Conservation (phyloP, 2,329 filamentous ascomycete species). For the Fusarium sp. region DNA sequence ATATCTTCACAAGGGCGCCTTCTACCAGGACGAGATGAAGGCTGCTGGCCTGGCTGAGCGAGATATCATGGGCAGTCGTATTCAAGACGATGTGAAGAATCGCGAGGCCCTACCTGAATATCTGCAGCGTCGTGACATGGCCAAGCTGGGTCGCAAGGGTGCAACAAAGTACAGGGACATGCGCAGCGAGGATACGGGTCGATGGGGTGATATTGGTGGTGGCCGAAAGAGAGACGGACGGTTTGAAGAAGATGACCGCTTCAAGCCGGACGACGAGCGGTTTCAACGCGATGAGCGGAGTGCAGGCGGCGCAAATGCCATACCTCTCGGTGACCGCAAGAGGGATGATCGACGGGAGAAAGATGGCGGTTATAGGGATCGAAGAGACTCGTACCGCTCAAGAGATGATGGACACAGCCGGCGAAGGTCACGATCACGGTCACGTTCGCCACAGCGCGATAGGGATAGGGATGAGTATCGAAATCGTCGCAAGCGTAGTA, state of each 20-base stretch:
- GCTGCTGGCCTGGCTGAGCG: conserved; percentile 82
- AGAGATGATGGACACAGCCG: conserved; percentile 38
- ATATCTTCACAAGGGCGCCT: conserved; percentile 97
- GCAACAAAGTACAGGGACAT: conserved; percentile 92
- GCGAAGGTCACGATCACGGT: conserved; percentile 59
- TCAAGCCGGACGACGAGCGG: conserved; percentile 73
- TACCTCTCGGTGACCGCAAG: conserved; percentile 70
- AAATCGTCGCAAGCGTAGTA: conserved; percentile 70
- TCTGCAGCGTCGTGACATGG: conserved; percentile 93
- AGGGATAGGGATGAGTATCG: conserved; percentile 62
- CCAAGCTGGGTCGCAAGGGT: conserved; percentile 92
- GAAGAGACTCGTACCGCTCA: conserved; percentile 45
- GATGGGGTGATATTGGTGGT: conserved; percentile 80
- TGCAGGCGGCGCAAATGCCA: conserved; percentile 77
- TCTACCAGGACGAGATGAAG: conserved; percentile 87
- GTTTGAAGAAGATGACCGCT: conserved; percentile 73
- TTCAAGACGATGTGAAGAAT: conserved; percentile 86
- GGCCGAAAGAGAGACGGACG: conserved; percentile 54
- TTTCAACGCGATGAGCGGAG: conserved; percentile 60
- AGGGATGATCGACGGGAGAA: conserved; percentile 51
- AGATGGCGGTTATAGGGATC: conserved; percentile 40
- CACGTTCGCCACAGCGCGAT: conserved; percentile 66
- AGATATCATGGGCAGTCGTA: conserved; percentile 87
- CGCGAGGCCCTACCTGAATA: conserved; percentile 89
- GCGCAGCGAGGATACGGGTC: conserved; percentile 89